phyloP scores from a whole-genome alignment of 2,329 filamentous ascomycete species.

The Botrytis pseudocinerea region DNA sequence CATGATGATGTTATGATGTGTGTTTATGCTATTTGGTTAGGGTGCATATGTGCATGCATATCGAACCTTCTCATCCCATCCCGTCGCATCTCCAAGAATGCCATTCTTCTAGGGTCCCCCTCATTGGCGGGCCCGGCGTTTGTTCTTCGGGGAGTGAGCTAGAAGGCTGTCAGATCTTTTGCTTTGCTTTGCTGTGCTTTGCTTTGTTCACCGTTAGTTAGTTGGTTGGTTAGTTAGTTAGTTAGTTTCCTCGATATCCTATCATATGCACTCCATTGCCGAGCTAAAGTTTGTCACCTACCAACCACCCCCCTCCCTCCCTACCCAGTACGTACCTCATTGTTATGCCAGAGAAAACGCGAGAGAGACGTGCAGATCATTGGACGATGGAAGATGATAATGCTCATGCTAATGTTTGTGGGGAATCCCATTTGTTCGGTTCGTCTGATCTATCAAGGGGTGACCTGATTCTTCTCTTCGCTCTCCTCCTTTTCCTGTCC shows the following conservation, averaged over 20 bases:
- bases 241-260: no score
- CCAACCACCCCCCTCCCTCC: no score
- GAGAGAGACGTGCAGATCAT: not conserved
- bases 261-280: no score
- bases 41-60: not conserved
- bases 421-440: not conserved
- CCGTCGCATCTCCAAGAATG: not conserved
- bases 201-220: not conserved
- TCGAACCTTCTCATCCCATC: not conserved
- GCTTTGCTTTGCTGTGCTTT: not conserved
- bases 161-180: slow-evolving; percentile 13
- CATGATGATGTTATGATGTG: not conserved
- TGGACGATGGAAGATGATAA: not conserved
- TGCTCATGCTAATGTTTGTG: not conserved
- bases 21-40: slow-evolving; percentile 8
- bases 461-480: not conserved
- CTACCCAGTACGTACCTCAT: no score
- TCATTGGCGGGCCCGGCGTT: not conserved
- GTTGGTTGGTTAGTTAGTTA: no score
- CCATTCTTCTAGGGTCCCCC: not conserved
- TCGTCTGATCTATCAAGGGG: slow-evolving; percentile 16
- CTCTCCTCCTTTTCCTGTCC: not conserved
- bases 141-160: not conserved
- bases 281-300: no score
- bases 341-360: slow-evolving; percentile 4